A percentile compares a stretch with the other conserved stretches of the same genome.
Conservation (phyloP, 2,329 filamentous ascomycete genomes). For the Ploettnerulaceae sp. region DNA sequence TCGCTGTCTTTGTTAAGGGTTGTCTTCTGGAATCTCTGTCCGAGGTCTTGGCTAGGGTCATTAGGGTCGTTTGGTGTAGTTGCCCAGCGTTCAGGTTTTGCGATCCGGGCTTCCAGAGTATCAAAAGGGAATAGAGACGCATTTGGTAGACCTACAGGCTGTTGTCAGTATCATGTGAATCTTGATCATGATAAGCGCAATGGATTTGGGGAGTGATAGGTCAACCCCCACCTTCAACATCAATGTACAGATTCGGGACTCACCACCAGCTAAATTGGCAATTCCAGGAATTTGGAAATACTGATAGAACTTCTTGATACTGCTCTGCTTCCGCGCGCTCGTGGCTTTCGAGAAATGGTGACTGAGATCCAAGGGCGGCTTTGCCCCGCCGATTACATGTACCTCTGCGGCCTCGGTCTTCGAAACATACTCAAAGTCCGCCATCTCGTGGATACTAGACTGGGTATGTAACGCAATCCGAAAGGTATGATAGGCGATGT, state of each 20-base stretch:
- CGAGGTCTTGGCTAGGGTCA: slow-evolving; percentile 33
- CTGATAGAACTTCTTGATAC: slow-evolving; percentile 79
- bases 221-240: slow-evolving; percentile 7
- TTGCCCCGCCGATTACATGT: slow-evolving; percentile 12
- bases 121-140: slow-evolving; percentile 83
- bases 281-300: slow-evolving; percentile 67
- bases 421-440: slow-evolving; percentile 28
- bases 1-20: slow-evolving; percentile 27
- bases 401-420: slow-evolving; percentile 9
- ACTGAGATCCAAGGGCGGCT: slow-evolving; percentile 64
- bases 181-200: not conserved
- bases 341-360: slow-evolving; percentile 73
- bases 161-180: slow-evolving; percentile 12
- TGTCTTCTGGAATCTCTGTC: slow-evolving; percentile 35
- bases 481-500: no score
- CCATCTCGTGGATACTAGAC: no score
- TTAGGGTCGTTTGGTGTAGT: slow-evolving; percentile 60
- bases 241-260: slow-evolving; percentile 26
- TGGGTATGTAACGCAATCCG: no score
- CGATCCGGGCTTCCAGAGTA: slow-evolving; percentile 77
- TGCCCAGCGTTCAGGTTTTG: slow-evolving; percentile 67
- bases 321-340: slow-evolving; percentile 57
- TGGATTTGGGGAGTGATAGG: not conserved
- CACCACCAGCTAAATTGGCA: slow-evolving; percentile 58
- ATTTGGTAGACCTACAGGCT: slow-evolving; percentile 62